Base-by-base conservation (phyloP, 495 filamentous ascomycete species). In the Geoglossum glabrum region DNA sequence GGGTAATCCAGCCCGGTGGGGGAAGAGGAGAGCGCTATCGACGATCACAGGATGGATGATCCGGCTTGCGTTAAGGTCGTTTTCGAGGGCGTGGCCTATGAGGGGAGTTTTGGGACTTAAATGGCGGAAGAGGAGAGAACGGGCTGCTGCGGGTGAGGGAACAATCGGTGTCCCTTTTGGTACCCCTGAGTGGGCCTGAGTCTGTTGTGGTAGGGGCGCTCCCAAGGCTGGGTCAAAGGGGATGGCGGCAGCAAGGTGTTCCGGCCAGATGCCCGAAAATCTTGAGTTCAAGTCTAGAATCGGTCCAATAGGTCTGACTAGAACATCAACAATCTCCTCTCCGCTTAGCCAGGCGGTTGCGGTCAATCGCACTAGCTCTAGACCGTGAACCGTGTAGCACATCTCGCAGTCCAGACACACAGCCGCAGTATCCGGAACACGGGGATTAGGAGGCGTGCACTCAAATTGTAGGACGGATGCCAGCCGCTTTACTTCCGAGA, bases 391-490 rank as follows among this genome's bases (percentile, higher is more conserved):
- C 0, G 92, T 97, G 66, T 92, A 99, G 9, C 86, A 85, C 92
- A 99, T 99, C 64, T 99, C 92, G 65, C 93, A 95, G 67, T 99
- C 92, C 62, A 99, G 83, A 63, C 79, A 82, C 15, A 97, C 78
- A 2, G 80, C 49, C 2, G 54, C 36, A 36, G 59, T 59, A 3
- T 25, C 31, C 43, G 57, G 52, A 5, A 57, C 13, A 8, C 47
- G 40, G 40, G 60, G 52, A 4, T 71, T 63, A 10, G 72, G 69
- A 52, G 90, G 87, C 1, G 93, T 97, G 59, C 77, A 65, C 55
- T 78, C 74, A 65, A 95, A 99, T 36, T 86, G 87, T 59, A 90
- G 74, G 8, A 90, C 69, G 0, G 82, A 71, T 1, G 87, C 86
- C 43, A 99, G 73, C 15, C 88, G 75, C 59, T 87, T 88, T 0